phyloP scores from a whole-genome alignment of 2,329 filamentous ascomycete species.

The Huntiella decipiens region DNA sequence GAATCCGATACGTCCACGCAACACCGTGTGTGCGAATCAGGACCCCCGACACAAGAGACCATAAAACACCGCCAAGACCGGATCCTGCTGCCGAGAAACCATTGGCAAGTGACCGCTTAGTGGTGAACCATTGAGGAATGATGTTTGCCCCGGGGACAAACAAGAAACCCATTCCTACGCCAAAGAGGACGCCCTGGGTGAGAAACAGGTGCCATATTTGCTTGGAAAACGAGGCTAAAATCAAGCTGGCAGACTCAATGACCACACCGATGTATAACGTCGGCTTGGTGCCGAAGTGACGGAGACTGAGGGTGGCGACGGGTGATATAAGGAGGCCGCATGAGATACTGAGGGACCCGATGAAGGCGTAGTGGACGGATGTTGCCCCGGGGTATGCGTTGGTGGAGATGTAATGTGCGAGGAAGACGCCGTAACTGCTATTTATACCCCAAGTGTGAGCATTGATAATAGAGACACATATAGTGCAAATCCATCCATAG shows the following conservation, averaged over 20 bases:
- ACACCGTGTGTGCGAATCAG: constrained; percentile 48
- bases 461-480: constrained; percentile 32
- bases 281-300: constrained; percentile 41
- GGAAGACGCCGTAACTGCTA: constrained; percentile 29
- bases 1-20: constrained; percentile 46
- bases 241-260: constrained; percentile 44
- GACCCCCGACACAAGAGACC: constrained; percentile 46
- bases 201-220: constrained; percentile 61
- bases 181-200: constrained; percentile 56
- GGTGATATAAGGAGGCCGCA: constrained; percentile 48
- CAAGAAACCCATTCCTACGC: constrained; percentile 58
- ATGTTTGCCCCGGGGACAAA: constrained; percentile 52
- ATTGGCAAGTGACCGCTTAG: constrained; percentile 48
- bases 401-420: constrained; percentile 36
- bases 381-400: constrained; percentile 44
- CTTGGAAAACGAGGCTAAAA: constrained; percentile 49
- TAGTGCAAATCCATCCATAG: constrained; percentile 30
- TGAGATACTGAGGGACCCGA: constrained; percentile 31
- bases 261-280: constrained; percentile 46
- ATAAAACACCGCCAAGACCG: constrained; percentile 55
- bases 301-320: constrained; percentile 40
- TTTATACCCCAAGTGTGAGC: constrained; percentile 62
- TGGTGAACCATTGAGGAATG: constrained; percentile 56
- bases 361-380: constrained; percentile 52
- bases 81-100: constrained; percentile 49